Base-by-base conservation (phyloP, 768 basidiomycete genomes). In the Suillus plorans region DNA sequence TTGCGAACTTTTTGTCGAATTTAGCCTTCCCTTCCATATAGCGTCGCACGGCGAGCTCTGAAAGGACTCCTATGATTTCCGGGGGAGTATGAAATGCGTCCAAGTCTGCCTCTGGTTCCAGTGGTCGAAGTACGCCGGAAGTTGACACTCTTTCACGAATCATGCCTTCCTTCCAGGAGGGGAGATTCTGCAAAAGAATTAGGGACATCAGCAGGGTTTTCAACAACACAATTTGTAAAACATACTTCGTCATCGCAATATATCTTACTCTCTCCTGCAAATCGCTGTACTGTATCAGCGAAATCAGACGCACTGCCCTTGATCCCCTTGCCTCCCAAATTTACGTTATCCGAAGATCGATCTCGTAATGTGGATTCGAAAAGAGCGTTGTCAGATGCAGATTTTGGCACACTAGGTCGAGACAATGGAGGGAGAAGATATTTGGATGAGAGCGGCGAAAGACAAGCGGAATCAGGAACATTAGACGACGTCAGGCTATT, bases 101-200 rank as follows among this genome's bases (percentile, higher is more conserved):
- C 0, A 98, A 80, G 58, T 91, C 86, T 16, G 75, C 71, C 68
- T 88, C 86, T 0, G 89, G 79, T 68, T 98, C 96, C 42, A 99
- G 78, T 0, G 91, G 82, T 20, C 95, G 86, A n/a, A 94, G 80
- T n/a, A 89, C 75, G 8, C 97, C 97, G 12, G 83, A 84, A 1
- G 88, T 91, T 2, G 91, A 89, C 34, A 99, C 87, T 22, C 97
- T 85, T 76, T 99, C 97, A 42, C 97, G 86, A 62, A 99, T 92
- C 89, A 99, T 97, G 44, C 82, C 79, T 60, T 84, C 84, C 64
- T 74, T 75, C 80, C 81, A 82, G 16, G 68, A 68, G 22, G 66
- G 66, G 37, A 71, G 67, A 65, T 79, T 76, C 81, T 84, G 66
- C 37, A 62, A 47, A 25, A 28, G 55, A 49, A 66, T 37, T 22